Base-by-base conservation (phyloP, 2,329 filamentous ascomycete species). In the Chrysosporium queenslandicum region DNA sequence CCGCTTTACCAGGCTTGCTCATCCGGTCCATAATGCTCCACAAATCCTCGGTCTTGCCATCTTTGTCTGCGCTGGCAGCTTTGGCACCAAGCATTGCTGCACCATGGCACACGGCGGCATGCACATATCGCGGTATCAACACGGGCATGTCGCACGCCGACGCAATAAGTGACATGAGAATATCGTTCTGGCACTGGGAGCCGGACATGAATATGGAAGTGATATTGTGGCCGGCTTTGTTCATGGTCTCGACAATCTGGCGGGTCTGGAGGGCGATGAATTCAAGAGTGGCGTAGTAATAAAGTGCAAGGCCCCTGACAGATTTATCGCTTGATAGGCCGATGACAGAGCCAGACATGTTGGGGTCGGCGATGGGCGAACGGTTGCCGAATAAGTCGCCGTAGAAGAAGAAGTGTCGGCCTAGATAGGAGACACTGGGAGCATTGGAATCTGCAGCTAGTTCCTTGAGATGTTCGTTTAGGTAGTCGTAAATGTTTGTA, bases 21-120 rank as follows among this genome's bases (percentile, higher is more conserved):
- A 96, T 92, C 53, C 89, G 81, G 68, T 94, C 87, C 92, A 98
- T 98, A 66, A 98, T 96, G 60, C 82, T 80, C 92, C 92, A 98
- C 56, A 98, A 74, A 37, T 85, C 80, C 73, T 96, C 90, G 0
- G 86, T 90, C 62, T 84, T 83, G 41, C 87, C 87, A 8, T 86
- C 77, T 36, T 77, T 77, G 63, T 86, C 83, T 29, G 85, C 85
- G 61, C 85, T 92, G 5, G 91, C 92, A n/a, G 92, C 92, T 71
- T 97, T 97, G 54, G 89, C 92, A 36, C 92, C 92, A 21, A 98
- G 77, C 91, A 98, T 98, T 53, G 92, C 92, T 6, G 92, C 92
- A n/a, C 92, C 92, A 65, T 97, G 90, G 23, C 95, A 91, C 5
- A 98, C 92, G 4, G 92, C 92, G 1, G 91, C 91, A 65, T 95